These are phyloP conservation scores for Phyllosticta capitalensis DNA, from an alignment of 2,329 filamentous ascomycete species.

Conservation along the genomic window DNA sequence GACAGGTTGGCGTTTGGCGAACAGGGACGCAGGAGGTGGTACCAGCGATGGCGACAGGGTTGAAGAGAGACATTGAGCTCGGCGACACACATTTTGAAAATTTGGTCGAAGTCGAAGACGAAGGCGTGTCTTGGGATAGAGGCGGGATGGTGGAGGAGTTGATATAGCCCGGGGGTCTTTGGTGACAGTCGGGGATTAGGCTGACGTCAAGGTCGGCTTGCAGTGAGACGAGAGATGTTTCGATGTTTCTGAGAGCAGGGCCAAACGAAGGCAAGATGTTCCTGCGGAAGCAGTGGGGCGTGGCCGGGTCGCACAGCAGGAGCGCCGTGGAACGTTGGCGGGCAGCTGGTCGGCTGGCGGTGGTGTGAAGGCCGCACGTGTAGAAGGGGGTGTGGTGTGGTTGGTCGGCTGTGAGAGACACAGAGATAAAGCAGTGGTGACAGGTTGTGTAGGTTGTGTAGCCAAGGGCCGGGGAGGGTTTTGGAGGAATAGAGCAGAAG, in stretches of 20 bases:
- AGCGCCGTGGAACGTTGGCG: background rate
- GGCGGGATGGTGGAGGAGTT: background rate
- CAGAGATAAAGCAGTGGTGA: background rate
- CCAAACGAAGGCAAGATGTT: background rate
- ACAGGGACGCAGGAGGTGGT: slow-evolving; percentile 38
- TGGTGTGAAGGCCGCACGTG: background rate
- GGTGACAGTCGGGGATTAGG: background rate
- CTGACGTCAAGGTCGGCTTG: slow-evolving; percentile 9
- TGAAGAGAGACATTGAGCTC: slow-evolving; percentile 40
- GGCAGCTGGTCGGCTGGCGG: background rate
- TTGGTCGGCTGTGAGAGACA: background rate
- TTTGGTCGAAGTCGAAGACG: background rate
- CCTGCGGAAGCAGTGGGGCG: slow-evolving; percentile 1
- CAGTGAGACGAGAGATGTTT: slow-evolving; percentile 6
- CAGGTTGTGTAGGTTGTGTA: background rate
- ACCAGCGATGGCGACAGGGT: slow-evolving; percentile 41
- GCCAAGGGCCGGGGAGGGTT: background rate
- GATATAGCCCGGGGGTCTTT: background rate
- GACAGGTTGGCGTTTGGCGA: slow-evolving; percentile 34
- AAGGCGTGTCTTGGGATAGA: background rate
- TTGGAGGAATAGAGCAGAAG: background rate
- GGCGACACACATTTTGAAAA: slow-evolving; percentile 39
- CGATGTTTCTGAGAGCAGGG: slow-evolving; percentile 2
- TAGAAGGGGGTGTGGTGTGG: background rate
- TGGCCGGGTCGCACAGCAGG: slow-evolving; percentile 5